A percentile compares a stretch with the other conserved stretches of the same genome.
These are phyloP conservation scores for Trifolium dubium DNA, from an alignment of 306 rosid species.

Conservation along the genomic window DNA sequence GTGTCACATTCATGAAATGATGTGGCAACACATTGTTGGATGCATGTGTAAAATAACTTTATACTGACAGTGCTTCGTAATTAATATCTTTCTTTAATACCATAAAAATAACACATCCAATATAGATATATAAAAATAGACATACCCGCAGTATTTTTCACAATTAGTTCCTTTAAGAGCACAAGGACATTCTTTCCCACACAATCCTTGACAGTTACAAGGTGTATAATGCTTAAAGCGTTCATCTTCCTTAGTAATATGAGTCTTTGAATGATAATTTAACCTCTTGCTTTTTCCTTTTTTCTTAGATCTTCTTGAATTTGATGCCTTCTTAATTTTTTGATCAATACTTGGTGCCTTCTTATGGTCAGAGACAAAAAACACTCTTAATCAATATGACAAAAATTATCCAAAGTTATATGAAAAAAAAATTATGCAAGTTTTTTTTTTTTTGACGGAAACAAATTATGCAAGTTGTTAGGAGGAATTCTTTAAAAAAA, in stretches of 20 bases:
- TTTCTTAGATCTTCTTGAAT: constrained; percentile 58
- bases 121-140: not conserved
- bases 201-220: constrained; percentile 73
- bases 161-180: constrained; percentile 68
- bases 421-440: no score
- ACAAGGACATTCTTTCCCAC: constrained; percentile 86
- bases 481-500: no score
- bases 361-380: constrained; percentile 58
- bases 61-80: no score
- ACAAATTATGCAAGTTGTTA: no score
- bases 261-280: constrained; percentile 67
- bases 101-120: not conserved
- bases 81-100: no score
- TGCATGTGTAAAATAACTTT: no score
- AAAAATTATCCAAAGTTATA: no score
- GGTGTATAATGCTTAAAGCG: constrained; percentile 68
- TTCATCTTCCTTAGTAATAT: constrained; percentile 60
- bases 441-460: no score
- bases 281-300: constrained; percentile 75
- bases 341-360: not conserved
- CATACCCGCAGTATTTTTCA: constrained; percentile 93
- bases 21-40: no score
- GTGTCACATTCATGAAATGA: no score
- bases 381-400: constrained; percentile 12
- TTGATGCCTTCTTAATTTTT: constrained; percentile 37